Percentiles rank a stretch among this genome's conserved stretches.
These are phyloP conservation scores for Hypholoma sublateritium DNA, from an alignment of 768 basidiomycete species.

Conservation along the genomic window DNA sequence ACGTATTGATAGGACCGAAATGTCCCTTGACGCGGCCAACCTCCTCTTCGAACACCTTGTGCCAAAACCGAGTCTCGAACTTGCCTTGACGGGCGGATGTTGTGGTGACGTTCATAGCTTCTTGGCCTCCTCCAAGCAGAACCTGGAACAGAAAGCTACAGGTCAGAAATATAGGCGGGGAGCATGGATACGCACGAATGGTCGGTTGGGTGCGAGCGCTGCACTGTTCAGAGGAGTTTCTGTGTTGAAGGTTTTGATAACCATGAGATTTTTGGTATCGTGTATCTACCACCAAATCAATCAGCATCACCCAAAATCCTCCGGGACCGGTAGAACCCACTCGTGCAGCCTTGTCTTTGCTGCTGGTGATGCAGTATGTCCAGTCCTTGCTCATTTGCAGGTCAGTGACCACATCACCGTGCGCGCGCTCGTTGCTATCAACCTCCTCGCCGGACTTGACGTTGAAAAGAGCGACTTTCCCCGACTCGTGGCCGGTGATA, in stretches of 20 bases:
- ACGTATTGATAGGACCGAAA: conserved; percentile 97
- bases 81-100: conserved; percentile 93
- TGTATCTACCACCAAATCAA: conserved; percentile 56
- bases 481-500: conserved; percentile 95
- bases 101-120: conserved; percentile 96
- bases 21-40: conserved; percentile 97
- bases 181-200: conserved; percentile 59
- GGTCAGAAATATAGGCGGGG: not conserved
- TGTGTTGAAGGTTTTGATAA: conserved; percentile 91
- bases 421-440: conserved; percentile 81
- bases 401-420: conserved; percentile 86
- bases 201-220: conserved; percentile 77
- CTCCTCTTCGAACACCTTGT: conserved; percentile 95
- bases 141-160: conserved; percentile 44
- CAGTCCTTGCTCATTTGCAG: conserved; percentile 88
- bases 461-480: conserved; percentile 92
- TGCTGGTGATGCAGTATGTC: conserved; percentile 93
- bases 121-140: conserved; percentile 94
- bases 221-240: conserved; percentile 97
- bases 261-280: conserved; percentile 83
- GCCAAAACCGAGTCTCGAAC: conserved; percentile 98
- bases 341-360: conserved; percentile 95
- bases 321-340: conserved; percentile 41
- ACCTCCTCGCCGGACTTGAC: conserved; percentile 85
- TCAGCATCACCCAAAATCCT: not conserved